A percentile compares a stretch with the other conserved stretches of the same genome.
phyloP scores from a whole-genome alignment of 441 rosid genomes.

The Populus hybrid region DNA sequence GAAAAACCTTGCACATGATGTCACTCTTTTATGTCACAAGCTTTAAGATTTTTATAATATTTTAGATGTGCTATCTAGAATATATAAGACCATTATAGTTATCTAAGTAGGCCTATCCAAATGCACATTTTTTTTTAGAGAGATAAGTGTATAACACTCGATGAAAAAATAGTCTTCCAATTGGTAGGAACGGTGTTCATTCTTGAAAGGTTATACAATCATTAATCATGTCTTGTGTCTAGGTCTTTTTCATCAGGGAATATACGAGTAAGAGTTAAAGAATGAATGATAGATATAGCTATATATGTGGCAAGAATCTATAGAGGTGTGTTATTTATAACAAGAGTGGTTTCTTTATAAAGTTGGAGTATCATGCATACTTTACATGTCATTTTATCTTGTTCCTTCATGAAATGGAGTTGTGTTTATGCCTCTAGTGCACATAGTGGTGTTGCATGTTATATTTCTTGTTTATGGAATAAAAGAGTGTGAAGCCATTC shows the following conservation, averaged over 20 bases:
- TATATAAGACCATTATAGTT: too few species aligned
- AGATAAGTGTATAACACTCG: not conserved
- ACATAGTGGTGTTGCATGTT: not conserved
- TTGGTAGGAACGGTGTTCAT: not conserved
- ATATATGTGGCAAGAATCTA: not conserved
- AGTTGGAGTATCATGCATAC: not conserved
- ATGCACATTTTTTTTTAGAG: not conserved
- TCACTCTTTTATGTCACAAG: too few species aligned
- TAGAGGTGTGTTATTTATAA: not conserved
- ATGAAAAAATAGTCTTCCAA: too few species aligned
- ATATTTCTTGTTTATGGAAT: not conserved
- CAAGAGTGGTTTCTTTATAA: not conserved
- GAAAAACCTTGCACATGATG: too few species aligned
- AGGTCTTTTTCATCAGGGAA: not conserved
- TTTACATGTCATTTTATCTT: not conserved
- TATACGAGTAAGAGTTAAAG: not conserved
- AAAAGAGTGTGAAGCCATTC: too few species aligned
- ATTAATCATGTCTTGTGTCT: too few species aligned
- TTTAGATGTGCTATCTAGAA: too few species aligned
- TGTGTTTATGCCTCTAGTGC: not conserved
- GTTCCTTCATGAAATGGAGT: not conserved
- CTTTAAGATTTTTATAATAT: too few species aligned
- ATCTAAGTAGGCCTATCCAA: too few species aligned
- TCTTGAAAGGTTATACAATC: too few species aligned
- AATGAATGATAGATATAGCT: too few species aligned